These are phyloP conservation scores for Carpinus viminea DNA, from an alignment of 306 rosid species.

Conservation along the genomic window DNA sequence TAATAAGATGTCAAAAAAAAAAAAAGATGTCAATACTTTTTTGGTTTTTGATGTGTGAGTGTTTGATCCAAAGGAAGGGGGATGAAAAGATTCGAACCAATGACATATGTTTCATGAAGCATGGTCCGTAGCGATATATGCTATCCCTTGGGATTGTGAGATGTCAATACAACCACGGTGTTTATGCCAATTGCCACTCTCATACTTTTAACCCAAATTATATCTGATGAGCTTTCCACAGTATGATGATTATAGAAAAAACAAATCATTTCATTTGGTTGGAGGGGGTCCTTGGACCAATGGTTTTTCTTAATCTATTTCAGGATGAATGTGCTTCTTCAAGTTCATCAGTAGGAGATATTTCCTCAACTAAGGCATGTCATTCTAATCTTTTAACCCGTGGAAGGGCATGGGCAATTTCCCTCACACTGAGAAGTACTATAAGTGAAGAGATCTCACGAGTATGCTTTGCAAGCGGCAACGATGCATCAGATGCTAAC, in stretches of 20 bases:
- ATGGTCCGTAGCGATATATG: neutral
- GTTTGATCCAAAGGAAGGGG: neutral
- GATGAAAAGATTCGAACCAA: neutral
- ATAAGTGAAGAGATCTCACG: slow-evolving; percentile 67
- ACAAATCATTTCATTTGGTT: slow-evolving; percentile 29
- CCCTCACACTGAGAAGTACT: slow-evolving; percentile 62
- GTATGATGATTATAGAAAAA: slow-evolving; percentile 9
- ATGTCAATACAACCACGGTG: neutral
- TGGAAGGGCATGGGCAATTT: slow-evolving; percentile 89
- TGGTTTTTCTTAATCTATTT: slow-evolving; percentile 27
- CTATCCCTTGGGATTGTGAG: neutral
- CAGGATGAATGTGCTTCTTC: slow-evolving; percentile 60
- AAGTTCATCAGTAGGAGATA: slow-evolving; percentile 45
- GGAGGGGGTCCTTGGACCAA: slow-evolving; percentile 12
- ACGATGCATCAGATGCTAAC: slow-evolving; percentile 45
- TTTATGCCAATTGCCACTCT: neutral
- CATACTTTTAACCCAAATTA: neutral
- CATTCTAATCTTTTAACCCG: slow-evolving; percentile 48
- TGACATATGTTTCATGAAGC: neutral
- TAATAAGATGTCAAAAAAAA: neutral
- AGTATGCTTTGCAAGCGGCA: slow-evolving; percentile 43
- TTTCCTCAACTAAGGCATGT: slow-evolving; percentile 36
- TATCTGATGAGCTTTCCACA: slow-evolving; percentile 3
- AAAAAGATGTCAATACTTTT: neutral
- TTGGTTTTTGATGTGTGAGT: neutral